Evolutionary conservation across 345 rosid genomes (phyloP).

Genomic region (Acer saccharum): DNA sequence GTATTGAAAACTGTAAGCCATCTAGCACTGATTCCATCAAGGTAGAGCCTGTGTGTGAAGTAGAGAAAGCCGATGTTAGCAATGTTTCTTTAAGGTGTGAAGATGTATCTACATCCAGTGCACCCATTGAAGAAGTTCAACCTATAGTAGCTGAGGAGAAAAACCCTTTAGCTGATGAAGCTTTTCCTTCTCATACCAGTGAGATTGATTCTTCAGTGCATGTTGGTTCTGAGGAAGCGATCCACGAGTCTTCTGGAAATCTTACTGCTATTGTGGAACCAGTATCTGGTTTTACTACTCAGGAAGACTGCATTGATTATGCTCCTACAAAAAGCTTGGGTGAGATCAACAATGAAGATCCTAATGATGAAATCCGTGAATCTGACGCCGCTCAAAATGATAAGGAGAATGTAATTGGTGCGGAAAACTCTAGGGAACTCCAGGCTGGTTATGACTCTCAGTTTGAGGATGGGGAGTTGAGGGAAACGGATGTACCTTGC

Average conservation of each 20-base stretch:
- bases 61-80: slow-evolving; percentile 15
- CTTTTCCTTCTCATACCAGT: slow-evolving; percentile 4
- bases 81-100: slow-evolving; percentile 10
- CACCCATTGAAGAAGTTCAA: slow-evolving; percentile 13
- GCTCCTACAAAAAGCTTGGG: slow-evolving; percentile 15
- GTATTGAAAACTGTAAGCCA: slow-evolving; percentile 9
- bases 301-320: slow-evolving; percentile 15
- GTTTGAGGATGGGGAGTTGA: slow-evolving; percentile 70
- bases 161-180: not conserved
- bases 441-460: slow-evolving; percentile 61
- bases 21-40: not conserved
- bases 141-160: not conserved
- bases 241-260: slow-evolving; percentile 23
- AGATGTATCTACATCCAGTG: slow-evolving; percentile 8
- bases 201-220: slow-evolving; percentile 18
- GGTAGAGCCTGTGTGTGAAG: slow-evolving; percentile 20
- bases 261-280: not conserved
- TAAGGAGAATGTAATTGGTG: slow-evolving; percentile 8
- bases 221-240: slow-evolving; percentile 13
- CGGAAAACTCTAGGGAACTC: slow-evolving; percentile 25
- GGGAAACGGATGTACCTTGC: slow-evolving; percentile 41
- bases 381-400: slow-evolving; percentile 30
- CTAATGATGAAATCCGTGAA: slow-evolving; percentile 22
- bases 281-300: not conserved
- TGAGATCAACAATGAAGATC: slow-evolving; percentile 19